phyloP scores from a whole-genome alignment of 305 asterid genomes.

The Solanum hybrid region DNA sequence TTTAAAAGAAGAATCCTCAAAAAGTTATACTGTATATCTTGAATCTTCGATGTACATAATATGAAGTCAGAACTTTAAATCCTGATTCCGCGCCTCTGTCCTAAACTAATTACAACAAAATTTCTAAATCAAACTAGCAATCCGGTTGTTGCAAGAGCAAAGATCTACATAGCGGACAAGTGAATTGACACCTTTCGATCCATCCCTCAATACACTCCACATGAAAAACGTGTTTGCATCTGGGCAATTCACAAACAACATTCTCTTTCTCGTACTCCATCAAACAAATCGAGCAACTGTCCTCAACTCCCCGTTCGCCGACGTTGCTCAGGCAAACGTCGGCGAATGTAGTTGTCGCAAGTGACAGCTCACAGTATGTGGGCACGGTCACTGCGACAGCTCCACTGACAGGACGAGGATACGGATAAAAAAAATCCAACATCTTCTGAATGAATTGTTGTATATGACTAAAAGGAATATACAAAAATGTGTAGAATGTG shows the following conservation, averaged over 20 bases:
- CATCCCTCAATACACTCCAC: conserved; percentile 43
- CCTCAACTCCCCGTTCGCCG: conserved; percentile 3
- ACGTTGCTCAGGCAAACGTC: neutral
- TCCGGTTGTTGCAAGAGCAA: neutral
- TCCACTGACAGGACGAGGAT: neutral
- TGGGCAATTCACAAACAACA: conserved; percentile 33
- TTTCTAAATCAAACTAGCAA: neutral
- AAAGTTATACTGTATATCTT: neutral
- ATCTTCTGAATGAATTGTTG: neutral
- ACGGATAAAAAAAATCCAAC: conserved; percentile 6
- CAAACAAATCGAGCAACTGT: conserved; percentile 43
- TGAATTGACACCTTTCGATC: conserved; percentile 44
- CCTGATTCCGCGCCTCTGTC: neutral
- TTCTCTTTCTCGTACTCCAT: conserved; percentile 34
- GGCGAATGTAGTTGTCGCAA: neutral
- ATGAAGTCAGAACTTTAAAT: neutral
- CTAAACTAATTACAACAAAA: neutral
- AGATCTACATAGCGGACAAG: conserved; percentile 60
- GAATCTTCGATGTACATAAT: neutral
- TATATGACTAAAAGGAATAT: conserved; percentile 20
- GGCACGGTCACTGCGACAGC: neutral
- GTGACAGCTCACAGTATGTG: neutral
- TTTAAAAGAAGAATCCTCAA: neutral
- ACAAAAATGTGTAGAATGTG: conserved; percentile 18
- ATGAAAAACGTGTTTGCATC: conserved; percentile 52